Conservation (phyloP, 495 filamentous ascomycete species). For the Trichoderma orchidacearum region DNA sequence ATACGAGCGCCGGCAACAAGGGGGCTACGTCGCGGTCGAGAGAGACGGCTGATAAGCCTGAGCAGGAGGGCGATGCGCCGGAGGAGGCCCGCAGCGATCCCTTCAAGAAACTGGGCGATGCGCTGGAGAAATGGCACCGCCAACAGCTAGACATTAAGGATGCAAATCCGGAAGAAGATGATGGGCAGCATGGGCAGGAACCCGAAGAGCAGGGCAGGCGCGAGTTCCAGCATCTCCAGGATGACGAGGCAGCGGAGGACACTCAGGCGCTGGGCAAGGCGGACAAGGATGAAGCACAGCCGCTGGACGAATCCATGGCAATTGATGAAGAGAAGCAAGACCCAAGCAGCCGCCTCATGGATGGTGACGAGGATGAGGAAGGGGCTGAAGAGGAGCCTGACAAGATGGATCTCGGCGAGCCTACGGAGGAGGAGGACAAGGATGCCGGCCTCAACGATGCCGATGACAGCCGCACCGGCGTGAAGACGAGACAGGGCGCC, state of each 20-base stretch:
- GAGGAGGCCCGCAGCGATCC: conserved; percentile 40
- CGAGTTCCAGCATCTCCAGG: conserved; percentile 83
- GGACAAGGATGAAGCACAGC: conserved; percentile 68
- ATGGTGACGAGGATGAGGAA: conserved; percentile 36
- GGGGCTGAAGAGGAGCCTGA: conserved; percentile 39
- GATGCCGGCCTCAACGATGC: conserved; percentile 16
- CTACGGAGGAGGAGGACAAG: conserved; percentile 27
- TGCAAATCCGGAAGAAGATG: conserved; percentile 37
- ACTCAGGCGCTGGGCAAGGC: conserved; percentile 85
- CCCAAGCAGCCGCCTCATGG: conserved; percentile 27
- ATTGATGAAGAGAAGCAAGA: conserved; percentile 59
- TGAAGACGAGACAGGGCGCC: conserved; percentile 34
- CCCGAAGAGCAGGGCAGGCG: conserved; percentile 8
- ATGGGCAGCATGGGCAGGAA: conserved; percentile 42
- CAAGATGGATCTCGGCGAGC: conserved; percentile 31
- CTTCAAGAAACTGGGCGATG: conserved; percentile 87
- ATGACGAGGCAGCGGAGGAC: conserved; percentile 66
- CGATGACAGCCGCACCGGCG: conserved; percentile 26
- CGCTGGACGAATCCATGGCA: conserved; percentile 73
- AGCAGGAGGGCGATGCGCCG: conserved; percentile 21
- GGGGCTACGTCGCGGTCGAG: conserved; percentile 34
- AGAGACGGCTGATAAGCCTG: conserved; percentile 16
- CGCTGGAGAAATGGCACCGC: conserved; percentile 85
- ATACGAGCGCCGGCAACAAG: conserved; percentile 34
- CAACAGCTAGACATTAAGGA: conserved; percentile 67